Evolutionary conservation across 108 stramenopile genomes (phyloP), one percentile per base, ranked within the genome.

Genomic region (Poteriospumella lacustris): DNA sequence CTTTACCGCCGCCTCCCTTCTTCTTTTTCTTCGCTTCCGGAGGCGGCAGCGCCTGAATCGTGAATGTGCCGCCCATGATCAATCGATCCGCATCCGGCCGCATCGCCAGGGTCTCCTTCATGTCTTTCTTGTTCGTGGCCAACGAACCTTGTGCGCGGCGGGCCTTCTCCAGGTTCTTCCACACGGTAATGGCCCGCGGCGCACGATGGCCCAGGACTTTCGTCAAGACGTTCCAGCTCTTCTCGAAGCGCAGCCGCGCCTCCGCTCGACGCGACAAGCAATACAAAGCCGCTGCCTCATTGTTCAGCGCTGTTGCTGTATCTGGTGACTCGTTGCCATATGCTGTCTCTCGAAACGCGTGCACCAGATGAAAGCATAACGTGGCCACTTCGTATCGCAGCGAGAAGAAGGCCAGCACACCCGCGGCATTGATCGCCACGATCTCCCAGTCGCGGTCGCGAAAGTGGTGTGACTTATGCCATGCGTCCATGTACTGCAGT

Each of bases 261-360:
- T 44, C 70, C 33, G 31, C 70, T 34, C 70, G 43, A 5, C 42
- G 38, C 9, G 15, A 5, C 19, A 73, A 34, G 41, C 70, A 52
- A 38, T 73, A 73, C 12, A 73, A 38, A 56, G n/a, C 12, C 26
- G 31, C 26, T 5, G 40, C 70, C 42, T 73, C 44, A 42, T 73
- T 73, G 41, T 73, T 73, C 36, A 26, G 5, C 26, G 70, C 70
- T 39, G 70, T 73, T 5, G 70, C 70, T 5, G 70, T 73, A 73
- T 73, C 70, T 5, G 70, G 31, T 33, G 9, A 33, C 9, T 56
- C 44, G 5, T 3, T 28, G 15, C 70, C 70, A 33, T 73, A 73
- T 34, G 43, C 41, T 31, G 28, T 38, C 3, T 39, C 36, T 42
- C 70, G 70, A 24, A 73, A 73, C 5, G 44, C 9, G 12, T 3